Evolutionary conservation across 805 yeast species (phyloP), one percentile per base, ranked within the genome.

Genomic region (Barnettozyma populi): DNA sequence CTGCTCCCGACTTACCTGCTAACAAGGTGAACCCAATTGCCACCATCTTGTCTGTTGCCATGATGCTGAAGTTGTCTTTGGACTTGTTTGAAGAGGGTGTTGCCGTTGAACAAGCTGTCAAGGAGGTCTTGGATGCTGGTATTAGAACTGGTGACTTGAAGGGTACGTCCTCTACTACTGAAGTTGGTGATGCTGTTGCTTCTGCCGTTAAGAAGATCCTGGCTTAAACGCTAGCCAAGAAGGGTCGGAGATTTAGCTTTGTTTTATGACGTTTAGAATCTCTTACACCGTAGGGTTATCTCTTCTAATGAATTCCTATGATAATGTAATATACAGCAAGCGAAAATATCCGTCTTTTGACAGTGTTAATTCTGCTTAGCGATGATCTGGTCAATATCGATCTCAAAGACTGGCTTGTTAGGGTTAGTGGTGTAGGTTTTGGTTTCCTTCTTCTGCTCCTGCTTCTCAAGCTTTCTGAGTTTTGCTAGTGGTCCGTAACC

Each of bases 21-120:
- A 88, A 89, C 66, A 85, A 87, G 71, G 99, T 90, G 50, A 92
- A 92, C 71, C 99, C 99, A 45, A 70, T 92, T 49, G 99, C 98
- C 45, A 88, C 97, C 21, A 90, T 92, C 59, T 77, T 94, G 61
- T 90, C 97, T 23, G 95, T 88, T 11, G 98, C 98, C 29, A 86
- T 94, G 95, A 94, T 94, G 98, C 78, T 94, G 71, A 81, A 92
- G 62, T 78, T 94, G 54, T 90, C 97, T 18, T 79, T 94, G 65
- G 83, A 88, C 65, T 70, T 89, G 62, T 78, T 78, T 50, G 80
- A 83, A 54, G 97, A 89, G 68, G 98, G 97, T 55, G 81, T 77
- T 51, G 94, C 90, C 16, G 73, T 94, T 58, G 98, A 92, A 71
- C 70, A 76, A 59, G 98, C 98, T 18, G 98, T 94, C 27, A 79